Conservation (phyloP, 116 monocot species). For the Iris pallida region DNA sequence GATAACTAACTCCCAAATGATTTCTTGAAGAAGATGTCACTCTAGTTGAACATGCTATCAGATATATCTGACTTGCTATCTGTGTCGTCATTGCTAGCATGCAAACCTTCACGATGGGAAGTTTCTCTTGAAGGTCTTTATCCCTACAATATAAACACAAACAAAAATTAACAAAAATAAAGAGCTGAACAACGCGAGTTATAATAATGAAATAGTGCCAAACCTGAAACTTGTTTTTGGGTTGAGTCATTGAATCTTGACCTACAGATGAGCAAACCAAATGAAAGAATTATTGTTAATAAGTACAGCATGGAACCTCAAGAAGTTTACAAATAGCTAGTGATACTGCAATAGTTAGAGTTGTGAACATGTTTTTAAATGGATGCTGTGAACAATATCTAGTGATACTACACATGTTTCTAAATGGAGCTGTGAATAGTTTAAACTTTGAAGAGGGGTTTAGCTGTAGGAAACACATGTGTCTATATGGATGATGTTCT, state of each 20-base stretch:
- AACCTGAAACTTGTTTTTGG: constrained; percentile 64
- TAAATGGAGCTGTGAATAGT: too few species aligned
- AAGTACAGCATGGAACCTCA: neutral
- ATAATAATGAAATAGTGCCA: constrained; percentile 10
- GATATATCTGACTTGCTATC: constrained; percentile 72
- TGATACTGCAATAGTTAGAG: too few species aligned
- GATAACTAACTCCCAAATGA: constrained; percentile 15
- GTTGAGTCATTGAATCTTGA: constrained; percentile 65
- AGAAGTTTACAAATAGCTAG: neutral
- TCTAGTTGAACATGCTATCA: constrained; percentile 33
- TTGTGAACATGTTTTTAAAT: too few species aligned
- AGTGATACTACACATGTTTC: too few species aligned
- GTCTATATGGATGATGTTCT: too few species aligned
- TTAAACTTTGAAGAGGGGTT: too few species aligned
- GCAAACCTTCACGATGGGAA: constrained; percentile 17
- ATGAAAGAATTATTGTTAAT: neutral
- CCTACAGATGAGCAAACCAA: constrained; percentile 53
- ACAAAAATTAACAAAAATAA: neutral
- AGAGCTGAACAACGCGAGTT: neutral
- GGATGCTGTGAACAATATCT: too few species aligned
- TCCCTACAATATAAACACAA: constrained; percentile 42
- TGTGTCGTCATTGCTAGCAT: constrained; percentile 28
- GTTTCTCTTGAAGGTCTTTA: constrained; percentile 32
- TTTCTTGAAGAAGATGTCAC: constrained; percentile 41
- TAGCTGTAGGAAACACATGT: too few species aligned